A percentile compares a stretch with the other conserved stretches of the same genome.
phyloP scores from a whole-genome alignment of 2,329 filamentous ascomycete genomes.

The Aspergillaceae sp. region DNA sequence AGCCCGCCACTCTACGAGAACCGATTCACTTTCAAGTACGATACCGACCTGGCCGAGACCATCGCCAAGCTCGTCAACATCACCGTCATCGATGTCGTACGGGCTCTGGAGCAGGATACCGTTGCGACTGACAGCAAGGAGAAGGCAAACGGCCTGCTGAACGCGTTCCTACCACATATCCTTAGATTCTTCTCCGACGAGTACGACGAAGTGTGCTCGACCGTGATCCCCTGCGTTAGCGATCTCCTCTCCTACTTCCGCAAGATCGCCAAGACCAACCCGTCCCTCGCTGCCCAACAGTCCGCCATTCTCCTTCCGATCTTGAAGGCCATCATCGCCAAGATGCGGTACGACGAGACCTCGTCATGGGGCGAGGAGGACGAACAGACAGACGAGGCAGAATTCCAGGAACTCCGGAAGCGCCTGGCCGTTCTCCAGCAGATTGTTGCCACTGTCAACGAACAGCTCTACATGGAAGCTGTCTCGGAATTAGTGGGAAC shows the following conservation, averaged over 20 bases:
- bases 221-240: slow-evolving; percentile 84
- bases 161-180: slow-evolving; percentile 75
- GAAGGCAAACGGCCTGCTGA: slow-evolving; percentile 72
- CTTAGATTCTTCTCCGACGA: slow-evolving; percentile 95
- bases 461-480: slow-evolving; percentile 77
- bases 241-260: slow-evolving; percentile 87
- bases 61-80: slow-evolving; percentile 95
- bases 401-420: slow-evolving; percentile 91
- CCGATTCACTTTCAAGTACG: slow-evolving; percentile 76
- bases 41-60: slow-evolving; percentile 88
- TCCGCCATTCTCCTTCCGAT: slow-evolving; percentile 78
- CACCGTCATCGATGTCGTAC: slow-evolving; percentile 76
- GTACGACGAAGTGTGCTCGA: slow-evolving; percentile 95
- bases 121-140: slow-evolving; percentile 54
- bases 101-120: slow-evolving; percentile 64
- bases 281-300: slow-evolving; percentile 63
- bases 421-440: slow-evolving; percentile 85
- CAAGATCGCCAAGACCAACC: slow-evolving; percentile 58
- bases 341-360: slow-evolving; percentile 97
- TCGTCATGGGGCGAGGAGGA: slow-evolving; percentile 88
- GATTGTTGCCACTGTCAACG: slow-evolving; percentile 81
- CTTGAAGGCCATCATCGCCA: slow-evolving; percentile 81
- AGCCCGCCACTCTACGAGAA: slow-evolving; percentile 73
- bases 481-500: slow-evolving; percentile 80
- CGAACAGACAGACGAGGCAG: slow-evolving; percentile 90